Evolutionary conservation across 257 asterid species (phyloP).

Genomic region (Gentiana macrophylla): DNA sequence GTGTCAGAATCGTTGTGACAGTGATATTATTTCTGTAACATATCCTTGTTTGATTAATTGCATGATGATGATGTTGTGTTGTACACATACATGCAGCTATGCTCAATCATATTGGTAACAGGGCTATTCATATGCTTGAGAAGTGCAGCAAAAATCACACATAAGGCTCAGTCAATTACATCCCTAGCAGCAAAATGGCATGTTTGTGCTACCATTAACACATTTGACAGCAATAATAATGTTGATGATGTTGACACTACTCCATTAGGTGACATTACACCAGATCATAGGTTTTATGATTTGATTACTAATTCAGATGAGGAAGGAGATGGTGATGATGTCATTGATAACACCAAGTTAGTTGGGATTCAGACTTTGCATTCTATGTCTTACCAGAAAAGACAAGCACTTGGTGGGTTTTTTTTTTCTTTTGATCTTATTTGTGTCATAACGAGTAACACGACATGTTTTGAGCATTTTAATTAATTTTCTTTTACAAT

Average conservation of each 20-base stretch:
- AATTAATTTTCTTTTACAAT: no score
- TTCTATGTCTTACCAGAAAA: slow-evolving; percentile 67
- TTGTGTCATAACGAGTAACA: no score
- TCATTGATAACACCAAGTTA: slow-evolving; percentile 52
- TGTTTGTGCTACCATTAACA: slow-evolving; percentile 61
- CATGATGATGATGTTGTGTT: not conserved
- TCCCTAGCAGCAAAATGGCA: slow-evolving; percentile 92
- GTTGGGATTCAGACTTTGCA: slow-evolving; percentile 34
- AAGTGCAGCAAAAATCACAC: slow-evolving; percentile 92
- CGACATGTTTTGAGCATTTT: no score
- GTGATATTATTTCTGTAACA: no score
- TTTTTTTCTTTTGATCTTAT: no score
- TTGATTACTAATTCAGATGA: slow-evolving; percentile 38
- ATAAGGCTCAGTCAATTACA: slow-evolving; percentile 65
- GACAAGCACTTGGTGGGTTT: slow-evolving; percentile 80
- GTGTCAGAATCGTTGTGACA: no score
- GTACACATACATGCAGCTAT: slow-evolving; percentile 71
- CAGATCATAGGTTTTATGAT: slow-evolving; percentile 17
- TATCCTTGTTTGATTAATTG: not conserved
- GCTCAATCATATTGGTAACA: slow-evolving; percentile 68
- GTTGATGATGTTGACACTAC: slow-evolving; percentile 14
- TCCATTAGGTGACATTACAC: slow-evolving; percentile 23
- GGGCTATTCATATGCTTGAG: slow-evolving; percentile 81
- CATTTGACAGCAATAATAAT: slow-evolving; percentile 32
- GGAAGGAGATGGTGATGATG: slow-evolving; percentile 88